These are phyloP conservation scores for Malus asiatica DNA, from an alignment of 306 rosid genomes.

Conservation along the genomic window DNA sequence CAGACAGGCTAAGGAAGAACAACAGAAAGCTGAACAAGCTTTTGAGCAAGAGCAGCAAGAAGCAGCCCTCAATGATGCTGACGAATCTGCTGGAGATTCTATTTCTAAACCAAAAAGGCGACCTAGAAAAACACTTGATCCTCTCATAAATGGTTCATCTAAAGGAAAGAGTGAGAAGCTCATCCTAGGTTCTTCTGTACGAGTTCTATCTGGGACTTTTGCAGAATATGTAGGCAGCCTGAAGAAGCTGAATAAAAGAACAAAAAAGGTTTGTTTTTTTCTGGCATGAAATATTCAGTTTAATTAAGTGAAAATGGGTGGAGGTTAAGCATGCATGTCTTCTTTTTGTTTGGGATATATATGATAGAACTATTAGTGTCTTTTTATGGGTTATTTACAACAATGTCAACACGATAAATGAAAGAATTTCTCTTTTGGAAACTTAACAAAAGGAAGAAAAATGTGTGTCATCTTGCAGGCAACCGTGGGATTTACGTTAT, in stretches of 20 bases:
- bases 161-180: conserved; percentile 24
- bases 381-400: background rate
- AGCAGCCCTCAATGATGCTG: conserved; percentile 17
- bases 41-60: conserved; percentile 59
- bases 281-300: conserved; percentile 3
- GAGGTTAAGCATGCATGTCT: background rate
- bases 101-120: conserved; percentile 45
- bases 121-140: conserved; percentile 32
- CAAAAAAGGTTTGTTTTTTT: conserved; percentile 42
- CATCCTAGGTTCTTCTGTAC: conserved; percentile 54
- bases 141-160: conserved; percentile 24
- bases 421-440: background rate
- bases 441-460: conserved; percentile 1
- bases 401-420: background rate
- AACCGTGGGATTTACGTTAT: conserved; percentile 61
- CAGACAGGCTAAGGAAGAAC: conserved; percentile 67
- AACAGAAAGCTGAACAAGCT: conserved; percentile 57
- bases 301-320: background rate
- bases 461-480: conserved; percentile 60
- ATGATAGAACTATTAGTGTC: background rate
- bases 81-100: conserved; percentile 29
- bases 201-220: conserved; percentile 63
- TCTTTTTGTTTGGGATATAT: background rate
- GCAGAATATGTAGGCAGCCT: conserved; percentile 70
- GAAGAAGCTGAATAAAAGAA: conserved; percentile 69